phyloP scores from a whole-genome alignment of 2,329 filamentous ascomycete species.

The Fusarium papillatum region DNA sequence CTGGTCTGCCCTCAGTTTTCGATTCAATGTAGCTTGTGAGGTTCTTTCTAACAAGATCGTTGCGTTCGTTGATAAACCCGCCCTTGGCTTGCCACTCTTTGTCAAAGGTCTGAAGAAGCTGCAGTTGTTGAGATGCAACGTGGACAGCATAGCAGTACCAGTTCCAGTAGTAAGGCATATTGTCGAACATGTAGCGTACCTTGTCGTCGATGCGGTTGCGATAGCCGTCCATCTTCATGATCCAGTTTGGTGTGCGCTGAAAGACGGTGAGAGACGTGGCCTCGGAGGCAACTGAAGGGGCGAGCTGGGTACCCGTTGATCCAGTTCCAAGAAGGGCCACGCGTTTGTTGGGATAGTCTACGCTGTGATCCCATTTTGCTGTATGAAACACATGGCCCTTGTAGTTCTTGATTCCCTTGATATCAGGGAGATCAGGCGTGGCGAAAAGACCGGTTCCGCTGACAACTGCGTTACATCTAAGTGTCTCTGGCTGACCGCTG shows the following conservation, averaged over 20 bases:
- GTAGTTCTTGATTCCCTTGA: slow-evolving; percentile 12
- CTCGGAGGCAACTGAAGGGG: neutral
- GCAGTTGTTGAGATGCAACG: slow-evolving; percentile 16
- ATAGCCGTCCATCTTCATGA: slow-evolving; percentile 20
- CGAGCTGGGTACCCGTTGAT: slow-evolving; percentile 15
- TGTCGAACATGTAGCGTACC: slow-evolving; percentile 8
- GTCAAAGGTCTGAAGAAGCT: slow-evolving; percentile 10
- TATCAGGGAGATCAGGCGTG: slow-evolving; percentile 7
- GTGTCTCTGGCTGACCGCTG: neutral
- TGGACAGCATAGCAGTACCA: slow-evolving; percentile 21
- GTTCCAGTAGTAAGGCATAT: slow-evolving; percentile 26
- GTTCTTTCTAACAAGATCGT: slow-evolving; percentile 7
- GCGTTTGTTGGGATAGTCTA: slow-evolving; percentile 6
- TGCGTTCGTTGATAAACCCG: slow-evolving; percentile 12
- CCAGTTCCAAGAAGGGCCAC: slow-evolving; percentile 14
- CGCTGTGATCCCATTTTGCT: slow-evolving; percentile 11
- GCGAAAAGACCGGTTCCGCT: slow-evolving; percentile 15
- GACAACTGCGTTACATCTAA: slow-evolving; percentile 12
- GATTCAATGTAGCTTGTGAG: slow-evolving; percentile 14
- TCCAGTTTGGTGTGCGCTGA: slow-evolving; percentile 19
- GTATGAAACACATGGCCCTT: slow-evolving; percentile 7
- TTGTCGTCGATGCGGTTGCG: neutral
- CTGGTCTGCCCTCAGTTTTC: slow-evolving; percentile 12
- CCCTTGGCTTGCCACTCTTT: slow-evolving; percentile 16
- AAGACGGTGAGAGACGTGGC: slow-evolving; percentile 14